Evolutionary conservation across 2,329 filamentous ascomycete species (phyloP).

Genomic region (Chaetomium olivaceum): DNA sequence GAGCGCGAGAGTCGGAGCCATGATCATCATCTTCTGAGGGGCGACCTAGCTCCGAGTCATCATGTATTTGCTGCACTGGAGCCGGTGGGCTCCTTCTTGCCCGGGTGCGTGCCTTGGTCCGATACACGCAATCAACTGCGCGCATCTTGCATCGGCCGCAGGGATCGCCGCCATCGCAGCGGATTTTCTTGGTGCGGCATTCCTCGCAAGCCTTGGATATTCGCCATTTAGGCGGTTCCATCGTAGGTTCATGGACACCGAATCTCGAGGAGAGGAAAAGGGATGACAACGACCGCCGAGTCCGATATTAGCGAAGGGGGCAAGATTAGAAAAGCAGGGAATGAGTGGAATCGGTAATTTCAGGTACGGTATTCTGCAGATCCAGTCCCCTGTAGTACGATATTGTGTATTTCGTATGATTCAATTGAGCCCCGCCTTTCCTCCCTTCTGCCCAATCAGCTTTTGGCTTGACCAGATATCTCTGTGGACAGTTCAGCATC

Average conservation of each 20-base stretch:
- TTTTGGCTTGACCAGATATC: too few relatives aligned
- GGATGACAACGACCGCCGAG: background rate
- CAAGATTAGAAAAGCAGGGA: too few relatives aligned
- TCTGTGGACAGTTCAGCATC: too few relatives aligned
- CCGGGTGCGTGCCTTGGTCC: conserved; percentile 7
- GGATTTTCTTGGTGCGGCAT: conserved; percentile 12
- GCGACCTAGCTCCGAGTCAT: background rate
- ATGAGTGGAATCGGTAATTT: too few relatives aligned
- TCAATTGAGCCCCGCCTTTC: too few relatives aligned
- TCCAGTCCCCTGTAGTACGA: too few relatives aligned
- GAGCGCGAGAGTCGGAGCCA: background rate
- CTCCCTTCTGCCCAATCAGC: too few relatives aligned
- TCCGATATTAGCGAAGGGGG: too few relatives aligned
- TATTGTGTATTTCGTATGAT: too few relatives aligned
- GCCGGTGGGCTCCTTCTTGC: background rate
- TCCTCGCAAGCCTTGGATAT: conserved; percentile 15
- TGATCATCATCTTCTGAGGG: background rate
- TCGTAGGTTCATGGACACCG: background rate
- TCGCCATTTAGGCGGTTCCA: conserved; percentile 14
- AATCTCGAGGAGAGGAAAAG: background rate
- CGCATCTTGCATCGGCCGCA: conserved; percentile 7
- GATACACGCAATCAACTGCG: conserved; percentile 7
- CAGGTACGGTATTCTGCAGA: too few relatives aligned
- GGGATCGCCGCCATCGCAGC: conserved; percentile 13
- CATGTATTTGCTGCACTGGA: background rate